Percentiles rank a stretch among this genome's conserved stretches.
phyloP scores from a whole-genome alignment of 2,329 filamentous ascomycete genomes.

The Xylariaceae sp. region DNA sequence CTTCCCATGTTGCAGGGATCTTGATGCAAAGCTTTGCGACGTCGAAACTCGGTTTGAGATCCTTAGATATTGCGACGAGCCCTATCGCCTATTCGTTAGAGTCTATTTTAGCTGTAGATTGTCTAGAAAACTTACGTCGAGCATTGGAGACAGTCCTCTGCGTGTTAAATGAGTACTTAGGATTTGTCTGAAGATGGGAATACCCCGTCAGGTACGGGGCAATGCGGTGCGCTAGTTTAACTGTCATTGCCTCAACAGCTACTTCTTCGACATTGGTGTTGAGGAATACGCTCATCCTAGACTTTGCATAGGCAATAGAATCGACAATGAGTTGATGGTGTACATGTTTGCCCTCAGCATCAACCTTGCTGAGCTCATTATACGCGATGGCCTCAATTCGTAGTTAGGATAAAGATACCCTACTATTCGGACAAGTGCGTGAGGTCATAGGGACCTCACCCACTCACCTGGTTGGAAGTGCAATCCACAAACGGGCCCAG shows the following conservation, averaged over 20 bases:
- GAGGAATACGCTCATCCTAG: background rate
- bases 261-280: background rate
- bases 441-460: background rate
- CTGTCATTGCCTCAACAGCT: conserved; percentile 6
- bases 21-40: conserved; percentile 8
- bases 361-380: conserved; percentile 5
- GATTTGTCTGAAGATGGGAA: conserved; percentile 13
- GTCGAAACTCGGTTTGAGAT: conserved; percentile 10
- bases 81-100: background rate
- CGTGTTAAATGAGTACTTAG: conserved; percentile 3
- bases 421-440: too few relatives aligned
- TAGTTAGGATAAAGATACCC: too few relatives aligned
- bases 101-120: too few relatives aligned
- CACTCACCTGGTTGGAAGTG: conserved; percentile 10
- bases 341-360: background rate
- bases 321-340: conserved; percentile 3
- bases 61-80: conserved; percentile 5
- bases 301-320: conserved; percentile 10
- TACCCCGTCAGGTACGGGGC: conserved; percentile 9
- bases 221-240: conserved; percentile 12
- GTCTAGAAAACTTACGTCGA: too few relatives aligned
- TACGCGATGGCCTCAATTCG: conserved; percentile 3
- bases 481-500: conserved; percentile 11
- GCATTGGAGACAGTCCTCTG: background rate
- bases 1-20: conserved; percentile 12